These are phyloP conservation scores for Ceratocystis cubensis DNA, from an alignment of 2,329 filamentous ascomycete genomes.

Conservation along the genomic window DNA sequence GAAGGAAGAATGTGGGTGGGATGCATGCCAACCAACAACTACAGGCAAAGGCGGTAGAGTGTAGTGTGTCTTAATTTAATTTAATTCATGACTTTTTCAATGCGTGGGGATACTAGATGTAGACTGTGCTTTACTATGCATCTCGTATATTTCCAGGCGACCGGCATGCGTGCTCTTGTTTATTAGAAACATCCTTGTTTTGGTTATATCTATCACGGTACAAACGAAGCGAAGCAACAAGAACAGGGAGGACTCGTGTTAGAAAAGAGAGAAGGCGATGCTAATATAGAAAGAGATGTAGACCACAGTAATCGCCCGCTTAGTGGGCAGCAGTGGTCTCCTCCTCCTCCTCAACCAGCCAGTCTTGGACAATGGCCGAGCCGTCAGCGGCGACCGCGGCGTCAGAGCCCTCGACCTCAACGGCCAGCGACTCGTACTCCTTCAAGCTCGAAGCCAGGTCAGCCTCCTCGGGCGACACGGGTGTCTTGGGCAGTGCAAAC, in stretches of 20 bases:
- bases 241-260: not conserved
- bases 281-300: slow-evolving; percentile 12
- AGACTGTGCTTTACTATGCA: no score
- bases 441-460: slow-evolving; percentile 85
- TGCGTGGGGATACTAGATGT: no score
- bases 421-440: slow-evolving; percentile 85
- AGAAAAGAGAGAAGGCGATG: slow-evolving; percentile 11
- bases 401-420: slow-evolving; percentile 86
- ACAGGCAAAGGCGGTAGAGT: no score
- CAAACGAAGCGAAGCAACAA: not conserved
- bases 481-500: slow-evolving; percentile 68
- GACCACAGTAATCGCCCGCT: not conserved
- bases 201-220: no score
- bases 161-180: no score
- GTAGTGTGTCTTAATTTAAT: no score
- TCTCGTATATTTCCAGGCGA: no score
- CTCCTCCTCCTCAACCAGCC: slow-evolving; percentile 72
- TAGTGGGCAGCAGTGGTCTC: slow-evolving; percentile 37
- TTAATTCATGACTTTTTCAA: no score
- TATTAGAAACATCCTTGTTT: no score
- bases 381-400: slow-evolving; percentile 45
- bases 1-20: no score
- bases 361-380: slow-evolving; percentile 50
- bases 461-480: slow-evolving; percentile 81
- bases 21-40: no score